Evolutionary conservation across 2,329 filamentous ascomycete genomes (phyloP).

Genomic region (Aspergillus quadrilineatus): DNA sequence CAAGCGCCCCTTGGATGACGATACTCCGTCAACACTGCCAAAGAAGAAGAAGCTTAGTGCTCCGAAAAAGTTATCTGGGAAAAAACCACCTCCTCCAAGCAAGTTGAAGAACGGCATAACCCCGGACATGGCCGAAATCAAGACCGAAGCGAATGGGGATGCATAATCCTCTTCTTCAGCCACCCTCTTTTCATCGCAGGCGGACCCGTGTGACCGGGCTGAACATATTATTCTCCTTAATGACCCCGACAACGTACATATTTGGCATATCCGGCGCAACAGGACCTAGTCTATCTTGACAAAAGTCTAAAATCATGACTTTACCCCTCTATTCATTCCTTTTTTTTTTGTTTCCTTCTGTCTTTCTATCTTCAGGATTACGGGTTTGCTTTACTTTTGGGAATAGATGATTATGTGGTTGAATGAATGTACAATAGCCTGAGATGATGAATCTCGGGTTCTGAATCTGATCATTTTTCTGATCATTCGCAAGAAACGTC

Average conservation of each 20-base stretch:
- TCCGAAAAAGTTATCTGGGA: constrained; percentile 37
- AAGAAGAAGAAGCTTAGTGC: constrained; percentile 51
- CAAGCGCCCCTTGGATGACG: constrained; percentile 43
- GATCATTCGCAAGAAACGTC: too few relatives aligned
- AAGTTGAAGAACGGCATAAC: constrained; percentile 46
- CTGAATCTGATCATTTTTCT: constrained; percentile 1
- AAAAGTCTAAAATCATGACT: constrained; percentile 24
- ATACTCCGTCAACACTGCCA: constrained; percentile 46
- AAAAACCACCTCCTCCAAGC: constrained; percentile 37
- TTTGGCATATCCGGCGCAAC: constrained; percentile 29
- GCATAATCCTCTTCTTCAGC: constrained; percentile 2
- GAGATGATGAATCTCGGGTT: constrained; percentile 7
- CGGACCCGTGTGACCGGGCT: constrained; percentile 14
- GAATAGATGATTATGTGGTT: constrained; percentile 23
- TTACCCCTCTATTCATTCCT: constrained; percentile 11
- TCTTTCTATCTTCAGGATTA: constrained; percentile 17
- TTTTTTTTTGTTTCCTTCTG: constrained; percentile 16
- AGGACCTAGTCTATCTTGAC: constrained; percentile 20
- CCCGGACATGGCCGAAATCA: constrained; percentile 31
- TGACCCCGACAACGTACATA: constrained; percentile 30
- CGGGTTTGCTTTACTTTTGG: constrained; percentile 14
- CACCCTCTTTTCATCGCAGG: neutral
- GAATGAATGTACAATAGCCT: constrained; percentile 24
- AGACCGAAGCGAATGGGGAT: constrained; percentile 37
- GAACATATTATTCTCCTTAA: constrained; percentile 25